These are phyloP conservation scores for Pseudonitzschia pungens DNA, from an alignment of 108 stramenopile species.

Conservation along the genomic window DNA sequence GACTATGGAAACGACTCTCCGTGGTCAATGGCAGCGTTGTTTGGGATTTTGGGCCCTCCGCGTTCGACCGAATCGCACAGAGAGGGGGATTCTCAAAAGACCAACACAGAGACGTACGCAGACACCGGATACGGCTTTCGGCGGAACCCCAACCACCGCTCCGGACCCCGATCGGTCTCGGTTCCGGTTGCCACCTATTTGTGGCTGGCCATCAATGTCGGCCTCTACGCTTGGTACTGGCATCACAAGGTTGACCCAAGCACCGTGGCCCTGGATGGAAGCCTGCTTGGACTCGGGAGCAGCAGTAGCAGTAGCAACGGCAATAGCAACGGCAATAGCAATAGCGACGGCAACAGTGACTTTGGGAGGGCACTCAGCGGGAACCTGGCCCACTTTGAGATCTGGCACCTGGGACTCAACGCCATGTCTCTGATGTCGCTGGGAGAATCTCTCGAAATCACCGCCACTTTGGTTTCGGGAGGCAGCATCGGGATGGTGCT, in stretches of 20 bases:
- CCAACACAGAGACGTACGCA: background rate
- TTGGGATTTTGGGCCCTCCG: too few relatives aligned
- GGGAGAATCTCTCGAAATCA: slow-evolving; percentile 55
- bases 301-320: background rate
- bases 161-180: background rate
- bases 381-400: slow-evolving; percentile 80
- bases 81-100: too few relatives aligned
- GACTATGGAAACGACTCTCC: background rate
- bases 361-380: slow-evolving; percentile 65
- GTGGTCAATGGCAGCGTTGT: background rate
- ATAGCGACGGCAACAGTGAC: slow-evolving; percentile 25
- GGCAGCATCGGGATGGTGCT: slow-evolving; percentile 52
- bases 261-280: slow-evolving; percentile 38
- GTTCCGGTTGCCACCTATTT: slow-evolving; percentile 35
- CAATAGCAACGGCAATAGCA: background rate
- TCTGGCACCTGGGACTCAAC: slow-evolving; percentile 78
- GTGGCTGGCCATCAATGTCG: slow-evolving; percentile 49
- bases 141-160: slow-evolving; percentile 8
- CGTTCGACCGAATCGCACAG: too few relatives aligned
- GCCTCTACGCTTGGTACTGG: slow-evolving; percentile 70
- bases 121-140: slow-evolving; percentile 17
- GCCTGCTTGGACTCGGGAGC: background rate
- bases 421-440: slow-evolving; percentile 66
- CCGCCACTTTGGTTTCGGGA: background rate
- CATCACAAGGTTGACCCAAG: slow-evolving; percentile 50